phyloP scores from a whole-genome alignment of 1,139 yeast genomes.

The Kluyveromyces marxianus region DNA sequence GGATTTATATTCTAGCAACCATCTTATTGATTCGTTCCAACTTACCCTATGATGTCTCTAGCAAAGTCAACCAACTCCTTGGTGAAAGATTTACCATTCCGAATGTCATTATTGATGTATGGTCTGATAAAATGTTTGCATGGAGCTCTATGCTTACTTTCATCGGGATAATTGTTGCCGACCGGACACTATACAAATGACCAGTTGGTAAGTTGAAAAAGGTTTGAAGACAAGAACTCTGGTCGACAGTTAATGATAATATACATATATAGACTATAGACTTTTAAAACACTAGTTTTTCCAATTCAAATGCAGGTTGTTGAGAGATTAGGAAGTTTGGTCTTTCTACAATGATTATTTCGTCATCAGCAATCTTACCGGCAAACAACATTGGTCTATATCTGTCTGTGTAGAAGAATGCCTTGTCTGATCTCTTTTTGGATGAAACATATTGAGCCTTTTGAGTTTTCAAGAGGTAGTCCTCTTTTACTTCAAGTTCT shows the following conservation, averaged over 20 bases:
- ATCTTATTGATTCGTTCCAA: conserved; percentile 70
- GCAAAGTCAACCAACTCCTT: conserved; percentile 27
- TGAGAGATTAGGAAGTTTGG: conserved; percentile 48
- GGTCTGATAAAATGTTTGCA: conserved; percentile 75
- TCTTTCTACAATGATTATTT: conserved; percentile 69
- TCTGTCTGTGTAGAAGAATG: conserved; percentile 72
- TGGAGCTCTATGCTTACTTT: conserved; percentile 47
- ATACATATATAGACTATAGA: background rate
- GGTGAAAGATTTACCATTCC: conserved; percentile 27
- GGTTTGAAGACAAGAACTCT: too few species aligned
- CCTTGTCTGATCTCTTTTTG: conserved; percentile 28
- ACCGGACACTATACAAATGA: conserved; percentile 11
- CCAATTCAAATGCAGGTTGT: conserved; percentile 71
- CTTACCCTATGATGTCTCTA: conserved; percentile 52
- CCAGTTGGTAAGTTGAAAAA: background rate
- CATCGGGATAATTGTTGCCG: conserved; percentile 35
- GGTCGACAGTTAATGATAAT: background rate
- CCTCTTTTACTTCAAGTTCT: conserved; percentile 15
- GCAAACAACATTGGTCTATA: conserved; percentile 70
- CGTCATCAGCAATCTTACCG: conserved; percentile 46
- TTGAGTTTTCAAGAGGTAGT: conserved; percentile 21
- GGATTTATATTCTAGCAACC: conserved; percentile 75
- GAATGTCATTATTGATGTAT: conserved; percentile 59
- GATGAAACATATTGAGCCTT: conserved; percentile 23
- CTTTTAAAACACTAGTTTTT: conserved; percentile 48